A percentile compares a stretch with the other conserved stretches of the same genome.
phyloP scores from a whole-genome alignment of 192 early-diverging fungal species.

The Linnemannia zychae region DNA sequence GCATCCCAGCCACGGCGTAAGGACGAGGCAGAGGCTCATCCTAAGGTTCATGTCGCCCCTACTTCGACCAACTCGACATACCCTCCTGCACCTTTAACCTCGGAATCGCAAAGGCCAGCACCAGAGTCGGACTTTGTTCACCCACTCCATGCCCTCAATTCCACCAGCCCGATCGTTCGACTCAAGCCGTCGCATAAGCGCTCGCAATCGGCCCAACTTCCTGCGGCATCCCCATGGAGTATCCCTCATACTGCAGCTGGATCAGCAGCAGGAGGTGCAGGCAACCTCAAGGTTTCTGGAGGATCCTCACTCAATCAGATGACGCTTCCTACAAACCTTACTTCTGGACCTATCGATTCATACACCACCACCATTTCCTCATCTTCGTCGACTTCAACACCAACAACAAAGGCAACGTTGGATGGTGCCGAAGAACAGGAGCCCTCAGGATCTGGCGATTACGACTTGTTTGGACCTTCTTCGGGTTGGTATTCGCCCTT shows the following conservation, averaged over 20 bases:
- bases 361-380: not conserved
- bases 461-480: constrained; percentile 31
- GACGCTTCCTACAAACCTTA: not conserved
- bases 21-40: not conserved
- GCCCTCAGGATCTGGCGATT: not conserved
- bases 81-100: not conserved
- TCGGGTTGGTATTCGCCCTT: constrained; percentile 53
- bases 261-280: not conserved
- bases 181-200: constrained; percentile 37
- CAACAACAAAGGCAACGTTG: not conserved
- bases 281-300: not conserved
- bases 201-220: constrained; percentile 48
- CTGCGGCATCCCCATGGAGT: constrained; percentile 35
- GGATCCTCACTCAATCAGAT: constrained; percentile 14
- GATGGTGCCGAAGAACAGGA: not conserved
- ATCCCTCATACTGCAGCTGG: constrained; percentile 9
- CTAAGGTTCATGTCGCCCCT: not conserved
- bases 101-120: not conserved
- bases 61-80: not conserved
- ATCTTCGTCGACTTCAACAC: not conserved
- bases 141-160: constrained; percentile 46
- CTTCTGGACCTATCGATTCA: not conserved
- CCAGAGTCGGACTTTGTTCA: constrained; percentile 17
- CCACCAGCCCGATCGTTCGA: constrained; percentile 45
- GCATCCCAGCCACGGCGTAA: not conserved